phyloP scores from a whole-genome alignment of 2,329 filamentous ascomycete genomes.

The Clarireedia hainanense region DNA sequence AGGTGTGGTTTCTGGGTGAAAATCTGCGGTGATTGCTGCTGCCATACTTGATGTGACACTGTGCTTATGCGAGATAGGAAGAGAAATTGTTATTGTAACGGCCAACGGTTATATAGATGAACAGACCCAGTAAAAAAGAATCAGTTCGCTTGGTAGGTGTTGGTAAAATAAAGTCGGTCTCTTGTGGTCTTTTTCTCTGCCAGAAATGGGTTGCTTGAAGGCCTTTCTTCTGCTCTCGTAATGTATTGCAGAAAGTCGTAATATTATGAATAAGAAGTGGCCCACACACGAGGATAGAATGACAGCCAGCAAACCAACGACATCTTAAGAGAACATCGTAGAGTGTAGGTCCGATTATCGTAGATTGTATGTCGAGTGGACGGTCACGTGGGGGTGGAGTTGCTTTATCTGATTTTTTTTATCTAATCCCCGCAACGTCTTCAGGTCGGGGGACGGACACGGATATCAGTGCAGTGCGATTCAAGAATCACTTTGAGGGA shows the following conservation, averaged over 20 bases:
- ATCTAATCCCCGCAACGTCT: not conserved
- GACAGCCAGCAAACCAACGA: not conserved
- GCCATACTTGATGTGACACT: conserved; percentile 18
- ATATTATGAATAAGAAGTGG: conserved; percentile 1
- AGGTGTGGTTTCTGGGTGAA: conserved; percentile 10
- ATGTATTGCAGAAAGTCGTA: conserved; percentile 2
- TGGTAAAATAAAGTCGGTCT: conserved; percentile 1
- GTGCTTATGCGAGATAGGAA: conserved; percentile 5
- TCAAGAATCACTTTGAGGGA: not conserved
- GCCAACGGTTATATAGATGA: not conserved
- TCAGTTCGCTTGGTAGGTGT: not conserved
- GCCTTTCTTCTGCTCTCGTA: conserved; percentile 4
- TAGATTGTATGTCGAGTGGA: not conserved
- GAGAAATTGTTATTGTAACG: not conserved
- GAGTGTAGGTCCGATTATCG: not conserved
- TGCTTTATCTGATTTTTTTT: conserved; percentile 1
- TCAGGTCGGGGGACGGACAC: not conserved
- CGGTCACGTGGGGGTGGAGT: not conserved
- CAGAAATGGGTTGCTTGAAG: not conserved
- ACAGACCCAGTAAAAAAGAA: not conserved
- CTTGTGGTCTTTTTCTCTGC: not conserved
- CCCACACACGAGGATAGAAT: conserved; percentile 2
- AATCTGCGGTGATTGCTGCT: conserved; percentile 19
- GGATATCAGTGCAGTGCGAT: not conserved
- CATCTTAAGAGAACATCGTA: not conserved